Evolutionary conservation across 768 basidiomycete species (phyloP).

Genomic region (Trametes villosa): DNA sequence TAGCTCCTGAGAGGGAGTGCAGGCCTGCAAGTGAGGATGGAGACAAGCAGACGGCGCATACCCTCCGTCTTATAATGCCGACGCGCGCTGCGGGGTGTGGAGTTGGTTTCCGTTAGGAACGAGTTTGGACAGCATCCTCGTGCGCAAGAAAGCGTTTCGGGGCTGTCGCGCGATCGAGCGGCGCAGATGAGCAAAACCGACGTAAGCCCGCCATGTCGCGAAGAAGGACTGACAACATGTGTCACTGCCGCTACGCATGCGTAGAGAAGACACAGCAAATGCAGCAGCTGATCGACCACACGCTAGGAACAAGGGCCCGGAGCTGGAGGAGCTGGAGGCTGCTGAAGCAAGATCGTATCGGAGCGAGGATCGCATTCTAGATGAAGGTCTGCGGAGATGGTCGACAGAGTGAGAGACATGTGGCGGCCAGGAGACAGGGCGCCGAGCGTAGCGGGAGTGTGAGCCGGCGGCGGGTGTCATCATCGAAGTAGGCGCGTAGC

Average conservation of each 20-base stretch:
- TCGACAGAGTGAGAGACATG: slow-evolving; percentile 7
- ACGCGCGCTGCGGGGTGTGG: slow-evolving; percentile 12
- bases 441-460: neutral
- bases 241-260: slow-evolving; percentile 5
- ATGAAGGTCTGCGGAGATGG: slow-evolving; percentile 12
- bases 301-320: slow-evolving; percentile 14
- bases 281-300: slow-evolving; percentile 20
- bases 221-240: slow-evolving; percentile 7
- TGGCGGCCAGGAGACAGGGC: slow-evolving; percentile 6
- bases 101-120: neutral
- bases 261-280: slow-evolving; percentile 7
- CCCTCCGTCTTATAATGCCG: slow-evolving; percentile 10
- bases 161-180: neutral
- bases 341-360: slow-evolving; percentile 21
- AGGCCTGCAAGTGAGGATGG: slow-evolving; percentile 4
- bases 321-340: slow-evolving; percentile 2
- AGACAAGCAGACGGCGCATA: neutral
- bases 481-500: slow-evolving; percentile 7
- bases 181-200: slow-evolving; percentile 8
- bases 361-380: slow-evolving; percentile 2
- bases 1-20: slow-evolving; percentile 7
- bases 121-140: neutral
- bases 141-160: neutral
- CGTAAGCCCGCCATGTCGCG: slow-evolving; percentile 16
- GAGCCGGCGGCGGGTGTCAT: slow-evolving; percentile 4